A percentile compares a stretch with the other conserved stretches of the same genome.
Conservation (phyloP, 2,329 filamentous ascomycete species). For the Fusarium sambucinum region DNA sequence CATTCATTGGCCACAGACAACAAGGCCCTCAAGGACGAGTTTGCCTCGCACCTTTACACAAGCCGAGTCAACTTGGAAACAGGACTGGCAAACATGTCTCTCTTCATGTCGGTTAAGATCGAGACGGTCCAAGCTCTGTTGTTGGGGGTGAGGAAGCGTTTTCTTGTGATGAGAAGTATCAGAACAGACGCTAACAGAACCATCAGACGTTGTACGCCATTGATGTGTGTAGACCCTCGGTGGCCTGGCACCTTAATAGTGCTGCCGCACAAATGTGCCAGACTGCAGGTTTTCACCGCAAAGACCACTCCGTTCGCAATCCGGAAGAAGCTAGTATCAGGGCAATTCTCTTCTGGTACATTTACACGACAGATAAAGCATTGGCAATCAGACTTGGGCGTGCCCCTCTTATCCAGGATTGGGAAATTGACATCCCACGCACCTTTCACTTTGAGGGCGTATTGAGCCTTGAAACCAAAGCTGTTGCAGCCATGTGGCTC, state of each 20-base stretch:
- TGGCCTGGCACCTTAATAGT: conserved; percentile 73
- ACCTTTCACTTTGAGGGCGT: conserved; percentile 59
- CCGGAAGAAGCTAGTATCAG: conserved; percentile 53
- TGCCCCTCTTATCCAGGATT: conserved; percentile 68
- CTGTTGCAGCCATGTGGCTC: conserved; percentile 67
- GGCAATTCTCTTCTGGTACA: conserved; percentile 61
- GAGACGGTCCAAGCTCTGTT: conserved; percentile 69
- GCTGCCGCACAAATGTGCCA: conserved; percentile 71
- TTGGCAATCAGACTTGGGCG: conserved; percentile 71
- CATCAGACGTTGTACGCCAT: conserved; percentile 70
- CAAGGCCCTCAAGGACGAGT: conserved; percentile 51
- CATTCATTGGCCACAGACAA: conserved; percentile 53
- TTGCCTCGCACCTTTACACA: conserved; percentile 55
- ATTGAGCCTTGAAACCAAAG: conserved; percentile 47
- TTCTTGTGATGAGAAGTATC: neutral
- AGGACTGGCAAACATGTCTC: conserved; percentile 62
- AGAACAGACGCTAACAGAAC: conserved; percentile 9
- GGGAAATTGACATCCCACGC: conserved; percentile 66
- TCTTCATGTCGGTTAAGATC: conserved; percentile 67
- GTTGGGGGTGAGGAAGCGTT: conserved; percentile 62
- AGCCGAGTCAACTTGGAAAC: conserved; percentile 65
- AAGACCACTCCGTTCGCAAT: conserved; percentile 49
- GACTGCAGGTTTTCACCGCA: conserved; percentile 71
- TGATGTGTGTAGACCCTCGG: conserved; percentile 70
- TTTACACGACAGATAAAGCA: conserved; percentile 69